Conservation (phyloP, 2,329 filamentous ascomycete species). For the Aspergillus latus region DNA sequence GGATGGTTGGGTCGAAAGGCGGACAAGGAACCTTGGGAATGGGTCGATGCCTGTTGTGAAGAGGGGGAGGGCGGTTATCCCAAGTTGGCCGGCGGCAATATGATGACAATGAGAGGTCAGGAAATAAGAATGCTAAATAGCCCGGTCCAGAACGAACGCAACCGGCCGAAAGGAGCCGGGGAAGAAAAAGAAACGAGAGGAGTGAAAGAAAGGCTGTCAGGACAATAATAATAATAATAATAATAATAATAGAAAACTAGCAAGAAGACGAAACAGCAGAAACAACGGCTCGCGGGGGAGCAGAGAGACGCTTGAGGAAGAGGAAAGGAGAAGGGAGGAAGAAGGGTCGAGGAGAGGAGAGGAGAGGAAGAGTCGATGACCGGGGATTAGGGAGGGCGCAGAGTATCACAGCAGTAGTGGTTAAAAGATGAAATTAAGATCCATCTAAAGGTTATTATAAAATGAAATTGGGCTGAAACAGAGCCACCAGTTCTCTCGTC, state of each 20-base stretch:
- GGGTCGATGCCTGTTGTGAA: slow-evolving; percentile 19
- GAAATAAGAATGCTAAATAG: neutral
- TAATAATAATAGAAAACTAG: neutral
- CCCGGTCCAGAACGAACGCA: slow-evolving; percentile 24
- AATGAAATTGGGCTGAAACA: slow-evolving; percentile 21
- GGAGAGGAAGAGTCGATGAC: slow-evolving; percentile 7
- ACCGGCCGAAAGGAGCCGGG: slow-evolving; percentile 23
- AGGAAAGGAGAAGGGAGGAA: slow-evolving; percentile 6
- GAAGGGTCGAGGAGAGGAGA: slow-evolving; percentile 8
- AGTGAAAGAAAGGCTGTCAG: neutral
- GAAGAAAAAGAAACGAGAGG: slow-evolving; percentile 27
- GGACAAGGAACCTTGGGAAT: slow-evolving; percentile 6
- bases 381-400: neutral
- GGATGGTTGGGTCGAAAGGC: too few species aligned
- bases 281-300: slow-evolving; percentile 5
- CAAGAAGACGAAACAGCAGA: slow-evolving; percentile 11
- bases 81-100: slow-evolving; percentile 26
- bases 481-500: slow-evolving; percentile 8
- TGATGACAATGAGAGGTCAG: slow-evolving; percentile 23
- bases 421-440: neutral
- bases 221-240: slow-evolving; percentile 4
- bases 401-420: neutral
- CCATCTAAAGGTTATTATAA: neutral
- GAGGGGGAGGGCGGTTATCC: slow-evolving; percentile 24
- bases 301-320: neutral